These are phyloP conservation scores for Mycena sp. DNA, from an alignment of 1,284 basidiomycete genomes.

Conservation along the genomic window DNA sequence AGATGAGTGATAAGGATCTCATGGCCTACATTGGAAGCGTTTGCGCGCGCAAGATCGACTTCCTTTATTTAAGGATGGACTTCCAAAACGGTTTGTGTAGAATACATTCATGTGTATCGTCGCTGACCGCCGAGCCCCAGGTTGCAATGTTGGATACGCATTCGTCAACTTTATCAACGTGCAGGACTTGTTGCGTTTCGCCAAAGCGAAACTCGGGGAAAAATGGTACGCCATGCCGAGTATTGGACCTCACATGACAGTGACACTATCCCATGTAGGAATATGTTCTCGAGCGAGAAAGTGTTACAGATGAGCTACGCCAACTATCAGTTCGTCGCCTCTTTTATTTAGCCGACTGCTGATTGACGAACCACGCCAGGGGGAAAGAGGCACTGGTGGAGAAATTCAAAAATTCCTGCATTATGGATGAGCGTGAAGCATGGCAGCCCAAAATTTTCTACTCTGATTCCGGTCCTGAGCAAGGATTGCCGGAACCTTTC, in stretches of 20 bases:
- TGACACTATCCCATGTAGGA: slow-evolving; percentile 58
- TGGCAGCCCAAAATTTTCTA: slow-evolving; percentile 90
- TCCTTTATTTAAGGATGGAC: slow-evolving; percentile 87
- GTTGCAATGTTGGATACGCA: slow-evolving; percentile 88
- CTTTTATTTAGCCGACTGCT: background rate
- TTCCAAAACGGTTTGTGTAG: slow-evolving; percentile 73
- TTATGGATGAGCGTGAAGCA: slow-evolving; percentile 80
- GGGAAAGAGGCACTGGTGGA: slow-evolving; percentile 88
- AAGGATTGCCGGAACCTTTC: slow-evolving; percentile 83
- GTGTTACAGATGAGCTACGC: slow-evolving; percentile 88
- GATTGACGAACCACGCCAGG: slow-evolving; percentile 47
- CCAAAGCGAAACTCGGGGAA: slow-evolving; percentile 73
- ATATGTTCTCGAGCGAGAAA: slow-evolving; percentile 89
- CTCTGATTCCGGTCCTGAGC: slow-evolving; percentile 71
- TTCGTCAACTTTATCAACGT: slow-evolving; percentile 89
- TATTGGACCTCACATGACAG: background rate
- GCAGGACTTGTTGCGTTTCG: slow-evolving; percentile 79
- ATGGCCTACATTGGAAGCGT: slow-evolving; percentile 74
- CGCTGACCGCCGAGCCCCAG: slow-evolving; percentile 44
- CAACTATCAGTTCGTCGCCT: slow-evolving; percentile 76
- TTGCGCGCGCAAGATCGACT: slow-evolving; percentile 77
- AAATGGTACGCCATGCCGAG: slow-evolving; percentile 65
- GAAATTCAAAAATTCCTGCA: slow-evolving; percentile 72
- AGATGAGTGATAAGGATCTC: slow-evolving; percentile 83
- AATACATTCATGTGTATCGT: slow-evolving; percentile 2